Conservation (phyloP, 768 basidiomycete species). For the Russula sp. region DNA sequence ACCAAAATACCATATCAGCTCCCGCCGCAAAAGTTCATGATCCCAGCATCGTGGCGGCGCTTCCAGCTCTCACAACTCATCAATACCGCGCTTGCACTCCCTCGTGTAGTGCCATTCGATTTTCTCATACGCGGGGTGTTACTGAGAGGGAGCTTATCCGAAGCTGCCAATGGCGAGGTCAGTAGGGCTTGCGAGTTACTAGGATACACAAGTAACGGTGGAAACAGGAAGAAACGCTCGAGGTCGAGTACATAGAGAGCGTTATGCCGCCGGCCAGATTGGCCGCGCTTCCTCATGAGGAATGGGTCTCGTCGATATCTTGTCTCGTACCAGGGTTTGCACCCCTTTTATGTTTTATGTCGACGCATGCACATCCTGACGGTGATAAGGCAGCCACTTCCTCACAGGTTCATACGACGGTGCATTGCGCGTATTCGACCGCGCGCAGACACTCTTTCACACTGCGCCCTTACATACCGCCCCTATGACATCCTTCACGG, state of each 20-base stretch:
- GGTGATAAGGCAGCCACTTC: slow-evolving; percentile 45
- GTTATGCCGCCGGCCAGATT: slow-evolving; percentile 33
- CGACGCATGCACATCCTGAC: slow-evolving; percentile 10
- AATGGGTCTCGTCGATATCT: slow-evolving; percentile 87
- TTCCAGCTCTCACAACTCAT: slow-evolving; percentile 96
- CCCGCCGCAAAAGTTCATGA: slow-evolving; percentile 86
- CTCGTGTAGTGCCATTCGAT: slow-evolving; percentile 82
- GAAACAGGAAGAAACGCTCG: slow-evolving; percentile 67
- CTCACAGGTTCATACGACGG: slow-evolving; percentile 81
- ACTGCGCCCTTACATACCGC: slow-evolving; percentile 51
- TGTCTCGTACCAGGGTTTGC: slow-evolving; percentile 50
- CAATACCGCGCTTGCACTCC: slow-evolving; percentile 81
- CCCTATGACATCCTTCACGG: slow-evolving; percentile 59
- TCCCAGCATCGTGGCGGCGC: slow-evolving; percentile 85
- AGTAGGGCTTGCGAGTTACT: slow-evolving; percentile 19
- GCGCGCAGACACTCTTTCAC: slow-evolving; percentile 51
- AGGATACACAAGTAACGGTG: neutral
- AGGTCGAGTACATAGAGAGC: slow-evolving; percentile 24
- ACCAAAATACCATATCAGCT: slow-evolving; percentile 70
- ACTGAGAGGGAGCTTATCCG: slow-evolving; percentile 59
- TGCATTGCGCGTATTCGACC: slow-evolving; percentile 64
- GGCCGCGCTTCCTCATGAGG: slow-evolving; percentile 76
- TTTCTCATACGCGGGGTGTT: slow-evolving; percentile 85
- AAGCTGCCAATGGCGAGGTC: slow-evolving; percentile 78
- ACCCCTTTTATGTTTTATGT: slow-evolving; percentile 10